These are phyloP conservation scores for Plasmodium cynomolgi DNA, from an alignment of 169 alveolate species.

Conservation along the genomic window DNA sequence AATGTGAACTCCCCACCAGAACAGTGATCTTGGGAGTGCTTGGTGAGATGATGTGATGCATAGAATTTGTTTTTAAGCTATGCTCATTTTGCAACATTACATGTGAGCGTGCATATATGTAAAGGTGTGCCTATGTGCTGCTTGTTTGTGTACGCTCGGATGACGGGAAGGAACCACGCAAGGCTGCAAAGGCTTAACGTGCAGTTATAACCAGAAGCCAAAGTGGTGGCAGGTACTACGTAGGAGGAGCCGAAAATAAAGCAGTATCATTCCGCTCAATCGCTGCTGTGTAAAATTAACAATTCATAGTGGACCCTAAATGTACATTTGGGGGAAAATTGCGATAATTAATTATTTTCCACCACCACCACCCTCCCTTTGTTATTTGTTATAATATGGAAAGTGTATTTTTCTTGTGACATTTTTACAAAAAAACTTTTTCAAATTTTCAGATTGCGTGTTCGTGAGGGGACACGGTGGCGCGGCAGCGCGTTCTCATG, in stretches of 20 bases:
- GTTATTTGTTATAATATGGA: not conserved
- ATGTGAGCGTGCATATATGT: not conserved
- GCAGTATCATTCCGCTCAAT: not conserved
- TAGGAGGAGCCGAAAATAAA: not conserved
- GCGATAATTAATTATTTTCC: not conserved
- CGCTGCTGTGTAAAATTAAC: not conserved
- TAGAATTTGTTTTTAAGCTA: not conserved
- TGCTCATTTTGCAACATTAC: not conserved
- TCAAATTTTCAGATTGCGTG: not conserved
- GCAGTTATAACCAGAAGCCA: not conserved
- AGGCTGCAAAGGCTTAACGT: not conserved
- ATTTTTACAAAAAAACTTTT: not conserved
- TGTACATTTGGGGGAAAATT: not conserved
- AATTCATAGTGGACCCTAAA: not conserved
- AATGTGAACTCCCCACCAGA: conserved; percentile 15
- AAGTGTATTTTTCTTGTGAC: not conserved
- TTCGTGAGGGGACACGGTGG: not conserved
- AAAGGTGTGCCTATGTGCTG: not conserved
- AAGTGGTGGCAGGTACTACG: not conserved
- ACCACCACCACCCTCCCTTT: not conserved
- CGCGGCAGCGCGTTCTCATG: not conserved
- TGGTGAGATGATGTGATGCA: not conserved
- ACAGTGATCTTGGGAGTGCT: not conserved
- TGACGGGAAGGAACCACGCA: not conserved
- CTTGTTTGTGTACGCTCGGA: not conserved